These are phyloP conservation scores for Quercus rubra DNA, from an alignment of 306 rosid species.

Conservation along the genomic window DNA sequence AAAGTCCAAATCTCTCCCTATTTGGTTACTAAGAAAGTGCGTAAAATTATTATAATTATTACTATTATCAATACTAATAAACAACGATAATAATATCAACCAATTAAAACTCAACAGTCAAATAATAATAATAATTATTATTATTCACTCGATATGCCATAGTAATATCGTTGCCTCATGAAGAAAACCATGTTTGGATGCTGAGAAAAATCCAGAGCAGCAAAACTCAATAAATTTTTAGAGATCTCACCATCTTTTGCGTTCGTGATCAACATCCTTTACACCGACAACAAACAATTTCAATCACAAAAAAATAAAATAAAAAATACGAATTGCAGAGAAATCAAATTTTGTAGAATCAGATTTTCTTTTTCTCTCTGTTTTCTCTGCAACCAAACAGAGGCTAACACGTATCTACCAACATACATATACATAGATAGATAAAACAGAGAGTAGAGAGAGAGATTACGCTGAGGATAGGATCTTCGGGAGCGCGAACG, in stretches of 20 bases:
- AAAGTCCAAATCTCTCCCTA: too few species aligned
- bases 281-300: not conserved
- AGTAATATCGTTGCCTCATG: too few species aligned
- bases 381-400: not conserved
- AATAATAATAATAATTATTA: not conserved
- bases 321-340: not conserved
- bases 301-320: not conserved
- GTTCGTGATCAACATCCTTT: not conserved
- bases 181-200: not conserved
- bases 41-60: not conserved
- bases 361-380: not conserved
- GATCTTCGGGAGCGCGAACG: constrained; percentile 90
- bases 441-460: too few species aligned
- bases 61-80: too few species aligned
- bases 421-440: too few species aligned
- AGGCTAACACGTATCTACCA: too few species aligned
- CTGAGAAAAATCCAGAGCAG: not conserved
- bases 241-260: not conserved
- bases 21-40: too few species aligned
- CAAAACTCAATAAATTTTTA: not conserved
- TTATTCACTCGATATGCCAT: not conserved
- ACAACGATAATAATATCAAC: not conserved
- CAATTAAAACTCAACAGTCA: not conserved
- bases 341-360: not conserved
- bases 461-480: constrained; percentile 72